Evolutionary conservation across 2,329 filamentous ascomycete genomes (phyloP), one percentile per base, ranked within the genome.

Genomic region (Neurospora crassa): DNA sequence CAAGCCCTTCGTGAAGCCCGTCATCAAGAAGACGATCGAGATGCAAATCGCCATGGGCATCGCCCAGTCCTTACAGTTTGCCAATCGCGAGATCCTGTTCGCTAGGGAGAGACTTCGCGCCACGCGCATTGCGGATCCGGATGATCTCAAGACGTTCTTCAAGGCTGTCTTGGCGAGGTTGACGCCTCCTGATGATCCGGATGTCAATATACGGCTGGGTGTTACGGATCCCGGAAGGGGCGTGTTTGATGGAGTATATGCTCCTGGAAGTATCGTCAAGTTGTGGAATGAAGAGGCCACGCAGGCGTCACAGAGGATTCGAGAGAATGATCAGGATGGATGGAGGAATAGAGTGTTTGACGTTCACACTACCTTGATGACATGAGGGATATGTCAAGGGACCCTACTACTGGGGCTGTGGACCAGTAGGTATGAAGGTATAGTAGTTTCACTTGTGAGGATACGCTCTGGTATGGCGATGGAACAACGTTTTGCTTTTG

Each of bases 261-360:
- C 95, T 0, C 95, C 95, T 0, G 94, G 93, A 0, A 97, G 94
- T 79, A 83, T 97, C 37, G 92, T 96, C 69, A 94, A 92, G 81
- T 81, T 97, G n/a, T 97, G 93, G 93, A 88, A 95, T 75, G 90
- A 94, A 74, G 91, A 97, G 81, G 93, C 89, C 0, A 81, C 84
- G 29, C 84, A 85, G 73, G 93, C 92, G 0, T 85, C 85, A 24
- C 92, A 96, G 80, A 86, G 89, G 53, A 88, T 97, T 45, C 89
- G 94, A 74, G 91, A 95, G 74, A 90, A 89, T 77, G 87, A 90
- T 70, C 83, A 83, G 67, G 89, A 86, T 18, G 92, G 91, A 0
- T 97, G 94, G 94, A 87, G 91, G 75, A 97, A 97, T 79, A 89
- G 89, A 67, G 90, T 97, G n/a, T 97, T 97, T 76, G 84, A 88